Percentiles rank a stretch among this genome's conserved stretches.
phyloP scores from a whole-genome alignment of 371 early-diverging fungal genomes.

The Gilbertella persicaria region DNA sequence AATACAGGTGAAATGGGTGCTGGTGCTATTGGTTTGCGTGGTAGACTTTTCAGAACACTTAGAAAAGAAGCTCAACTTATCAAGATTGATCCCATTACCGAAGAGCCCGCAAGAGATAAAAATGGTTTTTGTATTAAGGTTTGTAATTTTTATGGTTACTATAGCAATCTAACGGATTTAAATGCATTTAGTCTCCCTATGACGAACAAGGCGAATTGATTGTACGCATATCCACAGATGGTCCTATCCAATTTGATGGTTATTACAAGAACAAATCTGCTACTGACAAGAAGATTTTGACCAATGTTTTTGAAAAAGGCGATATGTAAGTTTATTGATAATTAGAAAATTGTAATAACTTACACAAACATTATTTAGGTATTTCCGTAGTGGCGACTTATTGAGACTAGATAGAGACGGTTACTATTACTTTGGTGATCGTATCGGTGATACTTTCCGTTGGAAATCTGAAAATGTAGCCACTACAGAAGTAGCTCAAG shows the following conservation, averaged over 20 bases:
- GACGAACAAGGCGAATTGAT: conserved; percentile 60
- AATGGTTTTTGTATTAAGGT: conserved; percentile 51
- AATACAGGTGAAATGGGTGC: conserved; percentile 49
- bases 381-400: conserved; percentile 73
- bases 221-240: conserved; percentile 27
- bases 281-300: conserved; percentile 51
- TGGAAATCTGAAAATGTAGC: conserved; percentile 75
- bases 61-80: conserved; percentile 28
- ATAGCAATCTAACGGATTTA: no score
- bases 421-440: conserved; percentile 72
- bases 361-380: conserved; percentile 17
- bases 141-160: background rate
- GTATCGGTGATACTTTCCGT: conserved; percentile 75
- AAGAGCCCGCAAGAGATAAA: conserved; percentile 38
- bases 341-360: background rate
- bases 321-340: conserved; percentile 16
- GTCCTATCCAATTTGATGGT: conserved; percentile 31
- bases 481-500: conserved; percentile 67
- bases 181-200: conserved; percentile 14
- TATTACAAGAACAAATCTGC: conserved; percentile 47
- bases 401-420: conserved; percentile 55
- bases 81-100: conserved; percentile 43
- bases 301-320: conserved; percentile 31
- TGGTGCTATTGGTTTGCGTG: conserved; percentile 57
- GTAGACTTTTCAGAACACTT: conserved; percentile 22